Evolutionary conservation across 169 alveolate species (phyloP).

Genomic region (Blepharisma undulans): DNA sequence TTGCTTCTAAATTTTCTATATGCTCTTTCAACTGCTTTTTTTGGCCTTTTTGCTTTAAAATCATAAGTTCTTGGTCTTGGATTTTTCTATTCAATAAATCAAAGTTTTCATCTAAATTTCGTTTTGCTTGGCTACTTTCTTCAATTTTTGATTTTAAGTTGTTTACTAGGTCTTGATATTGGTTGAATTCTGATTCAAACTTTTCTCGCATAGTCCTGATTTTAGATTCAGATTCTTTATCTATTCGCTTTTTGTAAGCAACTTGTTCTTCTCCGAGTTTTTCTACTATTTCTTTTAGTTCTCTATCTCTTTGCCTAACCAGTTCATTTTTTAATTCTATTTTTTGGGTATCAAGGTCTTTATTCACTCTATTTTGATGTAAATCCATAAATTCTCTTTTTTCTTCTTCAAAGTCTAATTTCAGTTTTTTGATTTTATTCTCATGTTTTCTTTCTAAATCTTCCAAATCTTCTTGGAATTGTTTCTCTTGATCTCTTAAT

Average conservation of each 20-base stretch:
- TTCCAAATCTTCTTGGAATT: neutral
- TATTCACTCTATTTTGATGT: neutral
- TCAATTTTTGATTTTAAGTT: slow-evolving; percentile 5
- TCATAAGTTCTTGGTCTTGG: slow-evolving; percentile 12
- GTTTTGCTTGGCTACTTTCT: neutral
- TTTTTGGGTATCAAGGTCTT: slow-evolving; percentile 11
- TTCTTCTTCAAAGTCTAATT: neutral
- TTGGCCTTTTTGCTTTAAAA: neutral
- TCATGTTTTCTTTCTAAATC: neutral
- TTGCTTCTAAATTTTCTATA: slow-evolving; percentile 3
- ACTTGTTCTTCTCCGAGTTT: slow-evolving; percentile 35
- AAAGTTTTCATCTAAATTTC: neutral
- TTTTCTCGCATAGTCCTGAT: neutral
- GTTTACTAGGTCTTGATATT: neutral
- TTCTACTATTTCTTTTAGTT: slow-evolving; percentile 1
- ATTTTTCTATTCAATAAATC: neutral
- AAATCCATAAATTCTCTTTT: neutral
- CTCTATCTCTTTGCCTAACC: neutral
- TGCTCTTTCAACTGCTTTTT: neutral
- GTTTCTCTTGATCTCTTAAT: neutral
- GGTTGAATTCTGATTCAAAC: neutral
- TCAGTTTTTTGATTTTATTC: neutral
- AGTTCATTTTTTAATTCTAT: neutral
- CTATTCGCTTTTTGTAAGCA: neutral
- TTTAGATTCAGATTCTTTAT: slow-evolving; percentile 15